A percentile compares a stretch with the other conserved stretches of the same genome.
Conservation (phyloP, 345 rosid genomes). For the Bruguiera gymnorhiza region DNA sequence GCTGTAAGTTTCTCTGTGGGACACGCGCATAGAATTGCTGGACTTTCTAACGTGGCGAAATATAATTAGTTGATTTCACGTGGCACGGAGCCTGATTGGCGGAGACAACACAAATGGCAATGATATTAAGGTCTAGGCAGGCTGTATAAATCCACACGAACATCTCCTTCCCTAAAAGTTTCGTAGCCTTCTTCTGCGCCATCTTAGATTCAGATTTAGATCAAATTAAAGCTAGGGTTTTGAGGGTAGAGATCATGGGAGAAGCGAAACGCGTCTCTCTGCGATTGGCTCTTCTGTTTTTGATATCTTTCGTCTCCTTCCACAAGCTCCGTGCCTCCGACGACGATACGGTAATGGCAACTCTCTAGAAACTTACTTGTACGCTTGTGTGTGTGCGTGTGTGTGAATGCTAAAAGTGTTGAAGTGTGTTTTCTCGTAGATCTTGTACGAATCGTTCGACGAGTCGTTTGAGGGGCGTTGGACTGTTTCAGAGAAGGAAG, state of each 20-base stretch:
- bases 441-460: constrained; percentile 67
- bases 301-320: constrained; percentile 45
- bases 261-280: constrained; percentile 29
- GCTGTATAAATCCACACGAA: not conserved
- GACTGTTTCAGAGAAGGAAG: constrained; percentile 64
- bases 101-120: constrained; percentile 24
- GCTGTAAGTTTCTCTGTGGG: too few relatives aligned
- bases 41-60: constrained; percentile 23
- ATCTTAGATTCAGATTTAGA: not conserved
- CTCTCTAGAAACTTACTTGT: not conserved
- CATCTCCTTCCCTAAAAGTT: too few relatives aligned
- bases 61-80: constrained; percentile 21
- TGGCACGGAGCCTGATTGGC: constrained; percentile 36
- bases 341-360: constrained; percentile 47
- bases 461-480: constrained; percentile 73
- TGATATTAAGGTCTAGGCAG: constrained; percentile 5
- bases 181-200: not conserved
- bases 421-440: constrained; percentile 28
- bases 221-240: constrained; percentile 9
- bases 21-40: not conserved
- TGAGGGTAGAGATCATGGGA: constrained; percentile 28
- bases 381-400: not conserved
- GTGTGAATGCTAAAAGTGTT: not conserved
- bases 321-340: constrained; percentile 47
- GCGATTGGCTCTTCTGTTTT: constrained; percentile 39